Percentiles rank a stretch among this genome's conserved stretches.
Evolutionary conservation across 106 monocot genomes (phyloP).

Genomic region (Alisma plantagoaquatica): DNA sequence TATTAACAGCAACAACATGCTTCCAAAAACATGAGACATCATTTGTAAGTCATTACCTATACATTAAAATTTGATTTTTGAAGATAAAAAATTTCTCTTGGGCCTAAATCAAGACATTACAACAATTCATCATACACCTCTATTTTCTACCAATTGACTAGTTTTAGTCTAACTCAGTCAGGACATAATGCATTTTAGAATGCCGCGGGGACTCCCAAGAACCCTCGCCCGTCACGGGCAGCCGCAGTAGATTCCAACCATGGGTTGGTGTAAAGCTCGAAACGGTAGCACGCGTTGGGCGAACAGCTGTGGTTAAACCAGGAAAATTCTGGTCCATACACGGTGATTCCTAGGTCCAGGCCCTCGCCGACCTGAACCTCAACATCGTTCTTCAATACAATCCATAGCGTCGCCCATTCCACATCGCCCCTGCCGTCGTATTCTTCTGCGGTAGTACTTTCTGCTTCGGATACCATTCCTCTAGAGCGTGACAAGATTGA

Average conservation of each 20-base stretch:
- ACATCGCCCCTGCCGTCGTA: conserved; percentile 4
- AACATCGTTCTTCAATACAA: conserved; percentile 69
- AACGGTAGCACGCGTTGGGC: conserved; percentile 75
- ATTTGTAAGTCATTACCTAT: too few species aligned
- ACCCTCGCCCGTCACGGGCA: conserved; percentile 1
- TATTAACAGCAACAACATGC: too few species aligned
- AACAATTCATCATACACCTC: too few species aligned
- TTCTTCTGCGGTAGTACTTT: too few species aligned
- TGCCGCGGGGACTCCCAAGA: conserved; percentile 19
- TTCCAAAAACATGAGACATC: too few species aligned
- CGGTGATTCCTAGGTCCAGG: conserved; percentile 34
- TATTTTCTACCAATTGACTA: too few species aligned
- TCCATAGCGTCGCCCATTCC: conserved; percentile 42
- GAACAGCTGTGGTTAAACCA: conserved; percentile 89
- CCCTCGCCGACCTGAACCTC: conserved; percentile 56
- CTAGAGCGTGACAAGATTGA: conserved; percentile 45
- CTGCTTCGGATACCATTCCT: too few species aligned
- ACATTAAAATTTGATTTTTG: too few species aligned
- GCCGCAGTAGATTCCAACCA: background rate
- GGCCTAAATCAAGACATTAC: too few species aligned
- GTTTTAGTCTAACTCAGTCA: too few species aligned
- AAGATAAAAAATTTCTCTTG: too few species aligned
- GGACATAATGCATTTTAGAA: too few species aligned
- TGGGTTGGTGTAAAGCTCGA: conserved; percentile 23
- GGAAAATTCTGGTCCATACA: conserved; percentile 65